A percentile compares a stretch with the other conserved stretches of the same genome.
phyloP scores from a whole-genome alignment of 371 early-diverging fungal genomes.

The Lichtheimia ramosa region DNA sequence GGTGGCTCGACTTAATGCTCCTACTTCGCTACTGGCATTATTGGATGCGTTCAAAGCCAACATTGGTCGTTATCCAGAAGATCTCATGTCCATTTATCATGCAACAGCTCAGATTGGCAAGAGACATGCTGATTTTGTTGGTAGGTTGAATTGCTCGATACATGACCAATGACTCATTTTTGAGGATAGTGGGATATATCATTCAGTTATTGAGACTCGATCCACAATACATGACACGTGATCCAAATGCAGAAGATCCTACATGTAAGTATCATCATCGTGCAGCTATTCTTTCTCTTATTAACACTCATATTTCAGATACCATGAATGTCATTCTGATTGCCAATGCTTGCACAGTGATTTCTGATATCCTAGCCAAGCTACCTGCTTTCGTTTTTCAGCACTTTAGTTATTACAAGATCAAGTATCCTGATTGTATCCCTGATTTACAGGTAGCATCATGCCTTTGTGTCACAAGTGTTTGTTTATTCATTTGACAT shows the following conservation, averaged over 20 bases:
- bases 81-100: slow-evolving; percentile 65
- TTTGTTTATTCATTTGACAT: no score
- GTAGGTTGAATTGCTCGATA: slow-evolving; percentile 22
- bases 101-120: slow-evolving; percentile 66
- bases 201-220: slow-evolving; percentile 34
- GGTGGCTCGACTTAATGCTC: slow-evolving; percentile 35
- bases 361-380: slow-evolving; percentile 45
- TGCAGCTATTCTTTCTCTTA: neutral
- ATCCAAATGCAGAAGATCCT: slow-evolving; percentile 65
- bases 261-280: slow-evolving; percentile 41
- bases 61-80: slow-evolving; percentile 66
- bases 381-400: slow-evolving; percentile 71
- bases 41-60: slow-evolving; percentile 57
- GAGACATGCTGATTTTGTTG: slow-evolving; percentile 58
- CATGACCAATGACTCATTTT: neutral
- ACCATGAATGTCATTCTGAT: slow-evolving; percentile 69
- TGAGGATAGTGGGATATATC: neutral
- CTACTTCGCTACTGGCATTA: slow-evolving; percentile 40
- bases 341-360: slow-evolving; percentile 62
- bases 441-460: slow-evolving; percentile 54
- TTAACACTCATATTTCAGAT: slow-evolving; percentile 35
- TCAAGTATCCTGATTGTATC: slow-evolving; percentile 69
- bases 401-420: slow-evolving; percentile 72
- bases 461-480: neutral
- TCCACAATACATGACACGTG: slow-evolving; percentile 65